Evolutionary conservation across 2,329 filamentous ascomycete genomes (phyloP).

Genomic region (Cladosporium sphaerospermum): DNA sequence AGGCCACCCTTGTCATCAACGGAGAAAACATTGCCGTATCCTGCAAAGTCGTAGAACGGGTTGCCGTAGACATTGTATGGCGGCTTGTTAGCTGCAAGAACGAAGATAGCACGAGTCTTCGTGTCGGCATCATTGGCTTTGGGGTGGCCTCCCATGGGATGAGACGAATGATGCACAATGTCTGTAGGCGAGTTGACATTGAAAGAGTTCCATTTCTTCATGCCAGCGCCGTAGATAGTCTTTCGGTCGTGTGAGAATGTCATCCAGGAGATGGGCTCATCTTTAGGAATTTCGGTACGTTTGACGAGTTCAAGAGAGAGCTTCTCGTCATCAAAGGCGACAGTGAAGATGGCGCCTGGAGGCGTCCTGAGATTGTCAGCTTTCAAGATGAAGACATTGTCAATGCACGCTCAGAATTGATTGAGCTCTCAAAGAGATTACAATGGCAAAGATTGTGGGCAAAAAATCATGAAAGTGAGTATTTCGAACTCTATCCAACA

Average conservation of each 20-base stretch:
- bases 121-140: constrained; percentile 62
- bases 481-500: constrained; percentile 28
- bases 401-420: neutral
- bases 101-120: constrained; percentile 84
- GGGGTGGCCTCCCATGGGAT: constrained; percentile 68
- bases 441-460: neutral
- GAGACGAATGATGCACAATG: constrained; percentile 68
- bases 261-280: constrained; percentile 93
- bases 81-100: constrained; percentile 69
- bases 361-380: constrained; percentile 47
- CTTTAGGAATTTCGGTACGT: constrained; percentile 70
- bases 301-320: constrained; percentile 69
- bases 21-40: constrained; percentile 71
- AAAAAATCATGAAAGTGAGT: neutral
- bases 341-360: constrained; percentile 82
- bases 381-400: constrained; percentile 12
- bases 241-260: constrained; percentile 71
- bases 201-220: constrained; percentile 91
- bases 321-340: constrained; percentile 78
- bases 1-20: constrained; percentile 51
- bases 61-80: constrained; percentile 84
- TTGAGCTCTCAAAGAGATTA: neutral
- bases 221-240: constrained; percentile 80
- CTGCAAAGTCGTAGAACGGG: constrained; percentile 82
- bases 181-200: constrained; percentile 67